Percentiles rank a stretch among this genome's conserved stretches.
Evolutionary conservation across 2,329 filamentous ascomycete species (phyloP).

Genomic region (Hymenoscyphus scutula): DNA sequence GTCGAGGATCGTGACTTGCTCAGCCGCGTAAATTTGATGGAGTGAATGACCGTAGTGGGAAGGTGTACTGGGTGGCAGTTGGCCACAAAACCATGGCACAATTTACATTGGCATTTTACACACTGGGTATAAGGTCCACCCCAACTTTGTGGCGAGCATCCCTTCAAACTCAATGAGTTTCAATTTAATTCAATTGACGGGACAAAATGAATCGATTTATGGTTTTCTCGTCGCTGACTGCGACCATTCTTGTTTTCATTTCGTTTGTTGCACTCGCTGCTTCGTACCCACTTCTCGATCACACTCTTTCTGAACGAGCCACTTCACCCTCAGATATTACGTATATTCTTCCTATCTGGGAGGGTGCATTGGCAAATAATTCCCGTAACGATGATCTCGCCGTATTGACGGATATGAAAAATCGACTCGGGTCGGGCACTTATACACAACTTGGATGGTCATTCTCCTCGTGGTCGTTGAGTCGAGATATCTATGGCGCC

Average conservation of each 20-base stretch:
- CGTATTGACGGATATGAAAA: conserved; percentile 19
- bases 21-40: not conserved
- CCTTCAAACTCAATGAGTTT: not conserved
- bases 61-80: not conserved
- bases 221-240: conserved; percentile 1
- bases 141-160: not conserved
- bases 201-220: conserved; percentile 6
- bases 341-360: conserved; percentile 23
- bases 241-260: not conserved
- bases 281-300: conserved; percentile 1
- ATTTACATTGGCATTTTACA: not conserved
- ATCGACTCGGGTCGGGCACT: conserved; percentile 10
- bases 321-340: conserved; percentile 16
- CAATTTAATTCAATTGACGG: not conserved
- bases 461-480: conserved; percentile 23
- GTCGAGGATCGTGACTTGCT: not conserved
- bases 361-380: conserved; percentile 20
- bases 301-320: conserved; percentile 12
- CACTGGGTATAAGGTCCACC: not conserved
- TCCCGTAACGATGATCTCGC: conserved; percentile 13
- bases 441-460: conserved; percentile 23
- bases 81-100: not conserved
- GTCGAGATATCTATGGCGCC: conserved; percentile 18
- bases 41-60: not conserved
- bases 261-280: not conserved